These are phyloP conservation scores for Alternaria gansuensis DNA, from an alignment of 2,329 filamentous ascomycete species.

Conservation along the genomic window DNA sequence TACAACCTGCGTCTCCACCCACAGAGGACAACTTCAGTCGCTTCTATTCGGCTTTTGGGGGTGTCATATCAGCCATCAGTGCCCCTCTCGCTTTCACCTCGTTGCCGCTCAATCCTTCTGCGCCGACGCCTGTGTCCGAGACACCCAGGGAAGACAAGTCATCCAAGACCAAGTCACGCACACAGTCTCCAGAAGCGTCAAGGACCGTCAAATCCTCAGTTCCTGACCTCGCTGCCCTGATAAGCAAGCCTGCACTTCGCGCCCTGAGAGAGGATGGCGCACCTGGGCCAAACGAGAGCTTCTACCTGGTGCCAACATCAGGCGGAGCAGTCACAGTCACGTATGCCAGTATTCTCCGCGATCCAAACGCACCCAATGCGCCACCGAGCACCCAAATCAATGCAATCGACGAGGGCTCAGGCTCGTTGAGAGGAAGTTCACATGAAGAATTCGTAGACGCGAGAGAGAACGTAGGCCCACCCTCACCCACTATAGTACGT, in stretches of 20 bases:
- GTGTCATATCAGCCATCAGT: slow-evolving; percentile 85
- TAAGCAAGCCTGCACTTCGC: slow-evolving; percentile 83
- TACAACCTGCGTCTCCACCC: slow-evolving; percentile 33
- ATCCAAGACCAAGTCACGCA: slow-evolving; percentile 36
- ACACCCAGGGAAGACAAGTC: slow-evolving; percentile 33
- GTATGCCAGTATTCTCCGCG: slow-evolving; percentile 82
- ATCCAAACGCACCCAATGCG: slow-evolving; percentile 48
- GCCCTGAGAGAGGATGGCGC: slow-evolving; percentile 73
- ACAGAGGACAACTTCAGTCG: slow-evolving; percentile 82
- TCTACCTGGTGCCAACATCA: slow-evolving; percentile 92
- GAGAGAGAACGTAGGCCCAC: slow-evolving; percentile 67
- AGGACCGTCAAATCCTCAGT: slow-evolving; percentile 59
- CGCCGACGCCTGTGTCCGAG: slow-evolving; percentile 41
- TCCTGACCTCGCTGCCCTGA: slow-evolving; percentile 82
- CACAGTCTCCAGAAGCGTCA: slow-evolving; percentile 42
- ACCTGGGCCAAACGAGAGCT: slow-evolving; percentile 62
- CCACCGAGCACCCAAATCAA: slow-evolving; percentile 58
- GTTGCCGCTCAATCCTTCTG: slow-evolving; percentile 69
- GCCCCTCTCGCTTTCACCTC: slow-evolving; percentile 93
- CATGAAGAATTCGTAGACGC: slow-evolving; percentile 89
- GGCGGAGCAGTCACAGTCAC: slow-evolving; percentile 91
- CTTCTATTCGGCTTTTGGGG: slow-evolving; percentile 93
- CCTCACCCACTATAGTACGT: slow-evolving; percentile 56
- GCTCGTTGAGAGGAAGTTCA: slow-evolving; percentile 42
- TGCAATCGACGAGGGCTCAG: slow-evolving; percentile 54